A percentile compares a stretch with the other conserved stretches of the same genome.
Evolutionary conservation across 192 early-diverging fungal species (phyloP).

Genomic region (Backusella tarrabulga): DNA sequence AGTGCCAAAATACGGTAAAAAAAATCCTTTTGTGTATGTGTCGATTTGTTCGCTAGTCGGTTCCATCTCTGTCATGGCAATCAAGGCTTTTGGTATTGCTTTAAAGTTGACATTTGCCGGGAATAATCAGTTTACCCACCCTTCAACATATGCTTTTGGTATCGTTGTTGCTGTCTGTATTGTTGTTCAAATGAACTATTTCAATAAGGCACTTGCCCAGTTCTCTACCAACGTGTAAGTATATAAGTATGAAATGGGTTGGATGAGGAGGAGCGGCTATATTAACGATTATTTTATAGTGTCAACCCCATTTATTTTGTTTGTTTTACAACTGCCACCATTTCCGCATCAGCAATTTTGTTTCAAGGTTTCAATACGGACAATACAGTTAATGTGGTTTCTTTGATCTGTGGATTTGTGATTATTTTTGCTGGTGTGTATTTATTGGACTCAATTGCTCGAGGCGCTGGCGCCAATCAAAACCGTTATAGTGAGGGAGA

Average conservation of each 20-base stretch:
- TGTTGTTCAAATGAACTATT: constrained; percentile 97
- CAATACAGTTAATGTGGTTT: constrained; percentile 74
- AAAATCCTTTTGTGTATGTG: constrained; percentile 84
- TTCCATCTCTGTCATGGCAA: constrained; percentile 88
- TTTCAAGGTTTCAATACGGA: constrained; percentile 87
- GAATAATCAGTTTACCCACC: constrained; percentile 87
- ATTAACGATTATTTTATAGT: background rate
- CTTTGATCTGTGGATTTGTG: constrained; percentile 87
- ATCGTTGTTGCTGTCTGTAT: constrained; percentile 78
- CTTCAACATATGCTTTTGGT: constrained; percentile 88
- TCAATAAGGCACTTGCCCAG: constrained; percentile 93
- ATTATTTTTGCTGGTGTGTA: constrained; percentile 95
- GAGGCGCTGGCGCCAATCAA: constrained; percentile 20
- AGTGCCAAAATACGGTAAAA: constrained; percentile 78
- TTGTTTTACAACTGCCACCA: constrained; percentile 92
- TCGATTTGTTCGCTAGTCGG: constrained; percentile 97
- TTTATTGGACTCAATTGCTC: constrained; percentile 66
- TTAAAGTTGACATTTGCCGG: constrained; percentile 91
- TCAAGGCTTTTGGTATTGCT: constrained; percentile 93
- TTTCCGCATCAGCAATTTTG: constrained; percentile 84
- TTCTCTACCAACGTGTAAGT: constrained; percentile 82
- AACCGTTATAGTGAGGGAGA: constrained; percentile 24
- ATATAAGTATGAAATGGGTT: background rate
- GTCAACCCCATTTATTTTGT: constrained; percentile 94
- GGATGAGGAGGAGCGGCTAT: background rate